Percentiles rank a stretch among this genome's conserved stretches.
Conservation (phyloP, 2,329 filamentous ascomycete genomes). For the Botryotinia convoluta region DNA sequence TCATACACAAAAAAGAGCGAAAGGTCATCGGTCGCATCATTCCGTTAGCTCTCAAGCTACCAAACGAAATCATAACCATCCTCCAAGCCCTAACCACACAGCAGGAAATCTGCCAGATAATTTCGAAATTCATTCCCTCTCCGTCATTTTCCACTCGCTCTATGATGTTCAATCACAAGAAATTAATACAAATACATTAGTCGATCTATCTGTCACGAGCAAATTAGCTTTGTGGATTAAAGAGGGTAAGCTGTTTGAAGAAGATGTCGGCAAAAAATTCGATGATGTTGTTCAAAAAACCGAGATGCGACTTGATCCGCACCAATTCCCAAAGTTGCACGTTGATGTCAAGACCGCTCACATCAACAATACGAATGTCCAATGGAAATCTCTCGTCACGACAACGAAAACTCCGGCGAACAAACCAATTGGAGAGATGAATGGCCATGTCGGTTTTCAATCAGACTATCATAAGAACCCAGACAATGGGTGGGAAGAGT, state of each 20-base stretch:
- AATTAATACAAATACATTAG: constrained; percentile 73
- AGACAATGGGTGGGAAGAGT: constrained; percentile 65
- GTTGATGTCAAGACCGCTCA: constrained; percentile 32
- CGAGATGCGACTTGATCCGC: constrained; percentile 36
- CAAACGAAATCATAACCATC: constrained; percentile 57
- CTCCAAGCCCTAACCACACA: constrained; percentile 74
- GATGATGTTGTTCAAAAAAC: constrained; percentile 65
- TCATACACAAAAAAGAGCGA: constrained; percentile 71
- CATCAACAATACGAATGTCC: constrained; percentile 49
- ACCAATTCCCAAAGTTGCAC: constrained; percentile 35
- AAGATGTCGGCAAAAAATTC: constrained; percentile 60
- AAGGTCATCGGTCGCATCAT: constrained; percentile 76
- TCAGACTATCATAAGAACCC: constrained; percentile 67
- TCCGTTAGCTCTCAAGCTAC: constrained; percentile 66
- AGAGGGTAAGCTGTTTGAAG: constrained; percentile 65
- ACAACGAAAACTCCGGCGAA: constrained; percentile 12
- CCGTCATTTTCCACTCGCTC: constrained; percentile 70
- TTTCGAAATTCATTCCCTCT: constrained; percentile 66
- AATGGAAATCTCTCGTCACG: constrained; percentile 63
- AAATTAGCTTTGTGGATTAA: constrained; percentile 76
- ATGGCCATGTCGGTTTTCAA: constrained; percentile 72
- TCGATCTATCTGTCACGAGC: constrained; percentile 71
- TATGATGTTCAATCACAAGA: constrained; percentile 62
- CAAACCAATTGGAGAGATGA: constrained; percentile 62
- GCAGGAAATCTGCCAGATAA: constrained; percentile 64